Conservation (phyloP, 495 filamentous ascomycete species). For the Penicillium cosmopolitanum region DNA sequence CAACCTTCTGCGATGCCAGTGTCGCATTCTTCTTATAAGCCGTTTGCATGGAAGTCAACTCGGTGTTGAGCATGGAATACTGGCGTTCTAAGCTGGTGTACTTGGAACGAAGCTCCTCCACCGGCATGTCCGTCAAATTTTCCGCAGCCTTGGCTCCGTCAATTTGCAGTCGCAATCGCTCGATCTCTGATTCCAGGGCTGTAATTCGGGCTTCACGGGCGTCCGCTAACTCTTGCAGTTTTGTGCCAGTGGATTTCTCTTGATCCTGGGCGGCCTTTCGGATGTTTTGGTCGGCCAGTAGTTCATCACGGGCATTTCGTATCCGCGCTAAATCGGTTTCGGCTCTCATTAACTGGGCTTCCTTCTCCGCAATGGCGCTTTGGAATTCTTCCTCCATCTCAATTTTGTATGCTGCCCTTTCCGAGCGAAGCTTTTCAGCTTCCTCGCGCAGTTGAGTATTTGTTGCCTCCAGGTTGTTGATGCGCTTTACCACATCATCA, state of each 20-base stretch:
- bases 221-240: conserved; percentile 77
- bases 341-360: conserved; percentile 76
- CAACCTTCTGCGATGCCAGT: conserved; percentile 82
- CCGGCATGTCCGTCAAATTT: conserved; percentile 46
- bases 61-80: conserved; percentile 80
- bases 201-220: conserved; percentile 74
- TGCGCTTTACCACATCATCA: conserved; percentile 86
- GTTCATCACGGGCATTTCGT: conserved; percentile 78
- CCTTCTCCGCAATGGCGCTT: conserved; percentile 68
- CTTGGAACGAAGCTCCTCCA: conserved; percentile 74
- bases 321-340: conserved; percentile 88
- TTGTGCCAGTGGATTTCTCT: conserved; percentile 65
- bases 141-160: conserved; percentile 47
- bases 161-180: conserved; percentile 63
- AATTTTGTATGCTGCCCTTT: conserved; percentile 78
- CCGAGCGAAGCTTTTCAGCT: conserved; percentile 79
- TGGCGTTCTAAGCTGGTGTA: conserved; percentile 74
- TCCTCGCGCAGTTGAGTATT: conserved; percentile 86
- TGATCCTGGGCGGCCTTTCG: conserved; percentile 78
- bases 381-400: conserved; percentile 80
- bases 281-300: conserved; percentile 78
- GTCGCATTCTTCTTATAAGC: conserved; percentile 85
- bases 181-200: conserved; percentile 79
- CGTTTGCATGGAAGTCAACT: conserved; percentile 81
- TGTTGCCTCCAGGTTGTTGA: conserved; percentile 88